phyloP scores from a whole-genome alignment of 371 early-diverging fungal genomes.

The Actinomucor elegans region DNA sequence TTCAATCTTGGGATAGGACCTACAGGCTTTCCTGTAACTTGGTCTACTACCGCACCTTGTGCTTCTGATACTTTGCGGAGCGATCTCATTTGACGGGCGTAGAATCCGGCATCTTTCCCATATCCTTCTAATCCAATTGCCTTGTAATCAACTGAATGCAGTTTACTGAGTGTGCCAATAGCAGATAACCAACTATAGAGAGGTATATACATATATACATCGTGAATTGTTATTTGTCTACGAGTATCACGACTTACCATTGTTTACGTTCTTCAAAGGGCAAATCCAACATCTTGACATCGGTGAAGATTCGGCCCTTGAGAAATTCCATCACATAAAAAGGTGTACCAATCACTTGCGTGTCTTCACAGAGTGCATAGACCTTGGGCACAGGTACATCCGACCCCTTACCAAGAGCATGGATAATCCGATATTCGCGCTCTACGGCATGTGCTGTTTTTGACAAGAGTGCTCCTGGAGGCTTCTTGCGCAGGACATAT shows the following conservation, averaged over 20 bases:
- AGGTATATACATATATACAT: background rate
- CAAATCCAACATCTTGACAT: conserved; percentile 59
- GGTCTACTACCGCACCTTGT: conserved; percentile 69
- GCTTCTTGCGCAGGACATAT: conserved; percentile 92
- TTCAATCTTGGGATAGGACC: conserved; percentile 70
- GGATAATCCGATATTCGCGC: conserved; percentile 82
- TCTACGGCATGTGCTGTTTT: conserved; percentile 91
- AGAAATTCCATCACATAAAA: conserved; percentile 96
- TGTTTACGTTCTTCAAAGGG: conserved; percentile 55
- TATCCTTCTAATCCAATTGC: conserved; percentile 71
- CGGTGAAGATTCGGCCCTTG: conserved; percentile 82
- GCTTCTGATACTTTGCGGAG: conserved; percentile 65
- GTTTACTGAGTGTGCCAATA: conserved; percentile 72
- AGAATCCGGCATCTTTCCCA: conserved; percentile 73
- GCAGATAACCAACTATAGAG: conserved; percentile 58
- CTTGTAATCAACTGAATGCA: conserved; percentile 74
- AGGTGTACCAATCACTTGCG: conserved; percentile 79
- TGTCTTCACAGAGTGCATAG: conserved; percentile 82
- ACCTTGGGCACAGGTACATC: conserved; percentile 90
- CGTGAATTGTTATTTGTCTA: too few species aligned
- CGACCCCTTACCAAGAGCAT: conserved; percentile 72
- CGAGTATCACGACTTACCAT: conserved; percentile 32
- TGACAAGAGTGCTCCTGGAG: conserved; percentile 83
- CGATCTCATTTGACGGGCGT: conserved; percentile 78
- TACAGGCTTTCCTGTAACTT: conserved; percentile 53